Percentiles rank a stretch among this genome's conserved stretches.
phyloP scores from a whole-genome alignment of 306 rosid genomes.

The Urtica urens region DNA sequence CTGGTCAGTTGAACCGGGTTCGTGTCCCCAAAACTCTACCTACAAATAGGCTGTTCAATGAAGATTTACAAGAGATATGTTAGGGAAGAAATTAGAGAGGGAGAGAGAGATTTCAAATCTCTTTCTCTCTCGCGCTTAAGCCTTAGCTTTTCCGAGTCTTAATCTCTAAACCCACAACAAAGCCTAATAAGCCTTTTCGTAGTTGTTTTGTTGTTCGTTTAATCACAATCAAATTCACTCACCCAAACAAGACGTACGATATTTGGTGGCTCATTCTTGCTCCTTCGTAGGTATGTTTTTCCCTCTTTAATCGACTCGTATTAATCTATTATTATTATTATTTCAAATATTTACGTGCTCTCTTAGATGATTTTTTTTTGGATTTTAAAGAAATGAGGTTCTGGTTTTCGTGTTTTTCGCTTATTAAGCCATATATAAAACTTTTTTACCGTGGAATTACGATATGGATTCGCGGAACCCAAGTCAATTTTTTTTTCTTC shows the following conservation, averaged over 20 bases:
- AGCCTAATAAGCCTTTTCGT: no score
- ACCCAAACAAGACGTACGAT: not conserved
- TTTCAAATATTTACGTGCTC: not conserved
- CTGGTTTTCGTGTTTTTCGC: no score
- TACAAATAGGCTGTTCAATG: not conserved
- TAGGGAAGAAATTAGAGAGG: not conserved
- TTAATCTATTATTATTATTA: not conserved
- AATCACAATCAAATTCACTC: no score
- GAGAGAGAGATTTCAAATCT: not conserved
- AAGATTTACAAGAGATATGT: not conserved
- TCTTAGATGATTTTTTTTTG: not conserved
- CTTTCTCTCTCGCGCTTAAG: not conserved
- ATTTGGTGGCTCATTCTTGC: not conserved
- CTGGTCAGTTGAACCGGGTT: not conserved
- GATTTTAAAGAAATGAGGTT: no score
- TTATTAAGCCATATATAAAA: no score
- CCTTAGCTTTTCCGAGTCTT: not conserved
- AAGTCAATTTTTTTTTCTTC: not conserved
- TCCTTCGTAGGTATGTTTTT: not conserved
- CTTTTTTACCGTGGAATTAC: no score
- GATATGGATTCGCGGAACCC: not conserved
- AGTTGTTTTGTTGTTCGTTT: no score
- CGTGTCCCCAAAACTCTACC: conserved; percentile 15
- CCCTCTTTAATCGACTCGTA: not conserved
- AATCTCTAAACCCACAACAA: no score